Base-by-base conservation (phyloP, 2,329 filamentous ascomycete genomes). In the Pseudocercospora vitis region DNA sequence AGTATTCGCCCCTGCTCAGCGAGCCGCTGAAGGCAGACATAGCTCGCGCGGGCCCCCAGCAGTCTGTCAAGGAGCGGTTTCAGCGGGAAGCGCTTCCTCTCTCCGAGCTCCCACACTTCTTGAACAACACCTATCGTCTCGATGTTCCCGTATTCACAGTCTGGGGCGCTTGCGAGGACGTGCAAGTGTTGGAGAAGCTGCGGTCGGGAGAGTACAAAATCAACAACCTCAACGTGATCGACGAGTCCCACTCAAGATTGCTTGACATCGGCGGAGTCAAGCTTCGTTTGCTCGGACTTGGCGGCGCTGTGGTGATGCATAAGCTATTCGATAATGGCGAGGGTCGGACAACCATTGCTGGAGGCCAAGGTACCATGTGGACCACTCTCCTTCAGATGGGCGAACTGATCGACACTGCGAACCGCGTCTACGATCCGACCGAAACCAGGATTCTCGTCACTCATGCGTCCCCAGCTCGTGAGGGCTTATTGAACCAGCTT, bases 271-370 rank as follows among this genome's bases (percentile, higher is more conserved):
- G 92, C 52, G 94, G 94, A 53, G 90, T 99, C 51, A 97, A 97
- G 81, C 84, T 99, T 61, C 88, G 94, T 67, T 81, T 99, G 46
- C 83, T 99, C 24, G 94, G 94, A 58, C 81, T 99, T 28, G 94
- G 94, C 61, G 94, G 94, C 66, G 94, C 94, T 5, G 92, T 99
- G 4, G 94, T 99, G 56, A 99, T 99, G 91, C 94, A 99, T 81
- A 99, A 99, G 80, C 83, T 99, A 14, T 99, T 99, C 68, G 94
- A 99, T 73, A 99, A 99, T 64, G 94, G 94, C 50, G 94, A 99
- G 70, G 94, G 94, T 56, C 86, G 92, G 73, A 99, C 94, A 47
- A 99, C 95, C 1, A 99, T 99, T 73, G 94, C 94, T 18, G 94
- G 94, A 70, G 94, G 94, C 16, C 94, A 99, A 73, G 94, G 94